Evolutionary conservation across 768 basidiomycete genomes (phyloP).

Genomic region (Zangia roseola): DNA sequence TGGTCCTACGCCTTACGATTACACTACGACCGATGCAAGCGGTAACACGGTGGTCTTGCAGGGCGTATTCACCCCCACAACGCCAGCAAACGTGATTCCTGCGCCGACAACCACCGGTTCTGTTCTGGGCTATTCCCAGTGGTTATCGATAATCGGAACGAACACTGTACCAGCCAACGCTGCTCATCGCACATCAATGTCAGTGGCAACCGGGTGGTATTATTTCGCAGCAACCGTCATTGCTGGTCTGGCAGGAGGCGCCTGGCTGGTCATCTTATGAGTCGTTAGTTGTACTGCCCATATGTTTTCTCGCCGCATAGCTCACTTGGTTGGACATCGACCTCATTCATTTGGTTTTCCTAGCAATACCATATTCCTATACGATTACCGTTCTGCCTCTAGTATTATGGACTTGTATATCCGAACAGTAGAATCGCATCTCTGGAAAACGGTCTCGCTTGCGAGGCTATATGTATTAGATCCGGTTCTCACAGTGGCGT

Average conservation of each 20-base stretch:
- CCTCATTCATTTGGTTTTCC: not conserved
- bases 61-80: conserved; percentile 34
- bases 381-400: conserved; percentile 13
- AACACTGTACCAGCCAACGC: conserved; percentile 26
- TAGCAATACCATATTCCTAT: conserved; percentile 16
- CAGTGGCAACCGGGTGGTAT: conserved; percentile 26
- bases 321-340: not conserved
- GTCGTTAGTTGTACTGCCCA: conserved; percentile 5
- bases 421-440: conserved; percentile 4
- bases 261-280: conserved; percentile 31
- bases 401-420: conserved; percentile 8
- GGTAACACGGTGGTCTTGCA: conserved; percentile 22
- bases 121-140: conserved; percentile 30
- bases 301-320: conserved; percentile 4
- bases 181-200: conserved; percentile 20
- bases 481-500: conserved; percentile 3
- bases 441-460: not conserved
- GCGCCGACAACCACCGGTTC: conserved; percentile 25
- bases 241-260: conserved; percentile 28
- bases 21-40: conserved; percentile 44
- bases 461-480: too few relatives aligned
- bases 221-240: conserved; percentile 25
- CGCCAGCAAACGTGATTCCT: conserved; percentile 28
- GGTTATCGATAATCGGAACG: conserved; percentile 31
- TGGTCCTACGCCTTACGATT: conserved; percentile 49